Percentiles rank a stretch among this genome's conserved stretches.
These are phyloP conservation scores for Phyllosticta paracitricarpa DNA, from an alignment of 2,329 filamentous ascomycete species.

Conservation along the genomic window DNA sequence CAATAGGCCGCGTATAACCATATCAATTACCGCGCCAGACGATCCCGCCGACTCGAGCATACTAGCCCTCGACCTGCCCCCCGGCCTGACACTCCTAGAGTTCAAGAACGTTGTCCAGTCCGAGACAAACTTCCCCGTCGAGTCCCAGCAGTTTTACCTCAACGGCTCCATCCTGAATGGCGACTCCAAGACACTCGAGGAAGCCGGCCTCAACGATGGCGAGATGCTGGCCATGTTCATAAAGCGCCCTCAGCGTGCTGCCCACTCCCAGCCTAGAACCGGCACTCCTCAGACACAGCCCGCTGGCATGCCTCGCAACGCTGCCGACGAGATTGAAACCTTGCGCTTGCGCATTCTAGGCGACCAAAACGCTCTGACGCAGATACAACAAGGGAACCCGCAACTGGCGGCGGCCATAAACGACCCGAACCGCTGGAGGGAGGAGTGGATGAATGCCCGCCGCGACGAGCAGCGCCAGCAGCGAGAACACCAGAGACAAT, in stretches of 20 bases:
- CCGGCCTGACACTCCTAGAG: conserved; percentile 72
- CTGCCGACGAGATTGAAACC: conserved; percentile 56
- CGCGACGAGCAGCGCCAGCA: conserved; percentile 53
- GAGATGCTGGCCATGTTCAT: conserved; percentile 90
- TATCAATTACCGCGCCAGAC: conserved; percentile 70
- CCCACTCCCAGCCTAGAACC: background rate
- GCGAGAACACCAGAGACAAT: conserved; percentile 70
- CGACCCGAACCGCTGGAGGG: conserved; percentile 64
- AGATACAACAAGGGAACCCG: conserved; percentile 63
- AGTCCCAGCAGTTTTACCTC: conserved; percentile 76
- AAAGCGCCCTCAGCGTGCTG: conserved; percentile 19
- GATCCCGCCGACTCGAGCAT: conserved; percentile 59
- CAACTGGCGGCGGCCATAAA: conserved; percentile 68
- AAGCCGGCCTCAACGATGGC: conserved; percentile 72
- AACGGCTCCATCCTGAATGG: conserved; percentile 74
- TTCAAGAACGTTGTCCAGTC: conserved; percentile 82
- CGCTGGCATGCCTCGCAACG: conserved; percentile 3
- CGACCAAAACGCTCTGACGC: conserved; percentile 60
- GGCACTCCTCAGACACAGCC: background rate
- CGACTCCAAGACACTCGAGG: conserved; percentile 69
- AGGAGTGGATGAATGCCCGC: conserved; percentile 58
- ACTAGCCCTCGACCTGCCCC: conserved; percentile 70
- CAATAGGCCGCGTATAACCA: conserved; percentile 67
- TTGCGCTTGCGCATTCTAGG: conserved; percentile 74
- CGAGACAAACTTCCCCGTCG: conserved; percentile 64